phyloP scores from a whole-genome alignment of 495 filamentous ascomycete species.

The Parathielavia appendiculata region DNA sequence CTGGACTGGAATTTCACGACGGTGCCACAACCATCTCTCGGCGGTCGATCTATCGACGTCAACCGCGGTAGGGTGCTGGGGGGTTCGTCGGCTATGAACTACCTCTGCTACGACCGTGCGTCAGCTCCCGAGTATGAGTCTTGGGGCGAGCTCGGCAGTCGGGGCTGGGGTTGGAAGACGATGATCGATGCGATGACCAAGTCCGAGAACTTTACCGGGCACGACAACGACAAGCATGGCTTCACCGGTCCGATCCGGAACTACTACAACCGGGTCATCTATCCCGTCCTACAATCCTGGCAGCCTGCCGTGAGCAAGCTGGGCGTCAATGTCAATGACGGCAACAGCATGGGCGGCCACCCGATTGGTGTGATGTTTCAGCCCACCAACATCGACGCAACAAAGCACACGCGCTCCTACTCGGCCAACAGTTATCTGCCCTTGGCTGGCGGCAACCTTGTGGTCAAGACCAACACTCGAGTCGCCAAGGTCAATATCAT shows the following conservation, averaged over 20 bases:
- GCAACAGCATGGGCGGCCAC: conserved; percentile 30
- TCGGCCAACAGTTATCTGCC: conserved; percentile 25
- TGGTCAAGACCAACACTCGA: conserved; percentile 15
- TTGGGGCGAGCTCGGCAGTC: conserved; percentile 50
- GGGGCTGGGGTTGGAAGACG: conserved; percentile 47
- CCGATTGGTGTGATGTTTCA: conserved; percentile 34
- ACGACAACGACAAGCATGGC: conserved; percentile 26
- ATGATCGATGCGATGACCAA: conserved; percentile 28
- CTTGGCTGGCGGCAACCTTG: conserved; percentile 16
- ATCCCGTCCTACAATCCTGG: conserved; percentile 29
- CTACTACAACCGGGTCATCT: conserved; percentile 33
- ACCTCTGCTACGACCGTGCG: conserved; percentile 43
- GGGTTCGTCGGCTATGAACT: conserved; percentile 54
- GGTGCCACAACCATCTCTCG: not conserved
- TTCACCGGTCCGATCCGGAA: conserved; percentile 30
- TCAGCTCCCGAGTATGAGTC: conserved; percentile 43
- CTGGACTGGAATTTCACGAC: conserved; percentile 31
- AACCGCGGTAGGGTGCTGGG: conserved; percentile 53
- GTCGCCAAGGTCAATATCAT: conserved; percentile 22
- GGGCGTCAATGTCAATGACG: conserved; percentile 27
- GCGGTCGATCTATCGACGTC: conserved; percentile 23
- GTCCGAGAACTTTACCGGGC: conserved; percentile 20
- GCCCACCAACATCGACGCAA: conserved; percentile 33
- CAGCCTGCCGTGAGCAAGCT: conserved; percentile 31
- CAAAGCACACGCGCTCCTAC: conserved; percentile 36